phyloP scores from a whole-genome alignment of 2,329 filamentous ascomycete species.

The Cyphellophora europaea region DNA sequence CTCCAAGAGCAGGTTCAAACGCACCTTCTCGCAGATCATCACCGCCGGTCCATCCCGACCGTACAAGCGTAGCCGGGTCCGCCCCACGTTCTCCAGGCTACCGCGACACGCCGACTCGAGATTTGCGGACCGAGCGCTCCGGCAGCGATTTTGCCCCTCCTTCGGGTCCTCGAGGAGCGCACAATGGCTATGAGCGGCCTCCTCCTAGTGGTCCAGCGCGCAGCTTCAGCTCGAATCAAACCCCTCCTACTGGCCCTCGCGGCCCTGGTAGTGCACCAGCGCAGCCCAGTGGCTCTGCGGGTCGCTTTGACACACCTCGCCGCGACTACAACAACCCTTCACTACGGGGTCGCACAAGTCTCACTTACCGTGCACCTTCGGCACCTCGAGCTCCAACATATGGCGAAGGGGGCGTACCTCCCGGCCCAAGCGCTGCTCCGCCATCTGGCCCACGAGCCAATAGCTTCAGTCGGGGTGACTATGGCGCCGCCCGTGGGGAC shows the following conservation, averaged over 20 bases:
- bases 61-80: constrained; percentile 29
- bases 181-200: constrained; percentile 18
- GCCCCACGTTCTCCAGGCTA: constrained; percentile 18
- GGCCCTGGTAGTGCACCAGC: constrained; percentile 34
- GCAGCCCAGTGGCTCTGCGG: constrained; percentile 32
- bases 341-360: constrained; percentile 19
- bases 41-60: constrained; percentile 48
- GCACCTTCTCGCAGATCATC: constrained; percentile 54
- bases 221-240: constrained; percentile 18
- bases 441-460: constrained; percentile 7
- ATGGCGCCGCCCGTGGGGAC: background rate
- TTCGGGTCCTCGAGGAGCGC: constrained; percentile 18
- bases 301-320: constrained; percentile 21
- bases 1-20: constrained; percentile 37
- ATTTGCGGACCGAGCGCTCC: constrained; percentile 2
- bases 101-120: constrained; percentile 8
- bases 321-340: constrained; percentile 21
- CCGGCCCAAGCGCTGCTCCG: constrained; percentile 3
- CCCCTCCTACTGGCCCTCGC: constrained; percentile 24
- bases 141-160: constrained; percentile 18
- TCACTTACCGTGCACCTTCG: constrained; percentile 19
- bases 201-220: constrained; percentile 23
- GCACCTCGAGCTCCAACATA: constrained; percentile 1
- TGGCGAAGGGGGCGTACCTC: background rate
- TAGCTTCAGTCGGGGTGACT: constrained; percentile 3